Base-by-base conservation (phyloP, 1,284 basidiomycete genomes). In the Fomitopsis pinicola region DNA sequence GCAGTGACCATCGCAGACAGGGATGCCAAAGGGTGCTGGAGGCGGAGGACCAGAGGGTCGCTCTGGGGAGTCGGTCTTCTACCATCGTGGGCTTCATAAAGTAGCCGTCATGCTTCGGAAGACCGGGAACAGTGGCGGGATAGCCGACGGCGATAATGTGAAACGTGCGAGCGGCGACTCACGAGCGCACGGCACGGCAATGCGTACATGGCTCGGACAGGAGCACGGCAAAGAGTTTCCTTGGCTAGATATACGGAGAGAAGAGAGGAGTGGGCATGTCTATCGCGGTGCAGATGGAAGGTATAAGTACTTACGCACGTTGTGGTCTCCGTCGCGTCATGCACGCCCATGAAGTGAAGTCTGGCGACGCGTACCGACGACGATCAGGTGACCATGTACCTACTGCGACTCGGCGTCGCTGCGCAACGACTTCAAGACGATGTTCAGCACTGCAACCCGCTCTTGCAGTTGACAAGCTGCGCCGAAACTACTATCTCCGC, bases 1-100 rank as follows among this genome's bases (percentile, higher is more conserved):
- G 55, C 14, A 35, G 45, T 52, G 40, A 55, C 62, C 62, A 63
- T 63, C 17, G 58, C 36, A 57, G 50, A 56, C 55, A 28, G 3
- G 6, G 44, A 48, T 57, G 19, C 55, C 55, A 40, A 26, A 36
- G 33, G 12, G 9, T 19, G 44, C 44, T 46, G 44, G 44, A 46
- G 22, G 45, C 42, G 55, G 59, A 61, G 55, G 59, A 61, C 55
- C 54, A 28, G 50, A 48, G 54, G n/a, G 58, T 58, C 38, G 22
- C 55, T 57, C 57, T 55, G 59, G 42, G 30, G 48, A 35, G 22
- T 9, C 17, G 33, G 42, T 28, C 55, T 14, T 44, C 45, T 35
- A 35, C 15, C 19, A 17, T 30, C 36, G 33, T n/a, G 4, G 35
- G 14, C 54, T 17, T 42, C 38, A 56, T 50, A 58, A 56, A 50